Evolutionary conservation across 441 rosid genomes (phyloP), one percentile per base, ranked within the genome.

Genomic region (Codiaeum variegatum): DNA sequence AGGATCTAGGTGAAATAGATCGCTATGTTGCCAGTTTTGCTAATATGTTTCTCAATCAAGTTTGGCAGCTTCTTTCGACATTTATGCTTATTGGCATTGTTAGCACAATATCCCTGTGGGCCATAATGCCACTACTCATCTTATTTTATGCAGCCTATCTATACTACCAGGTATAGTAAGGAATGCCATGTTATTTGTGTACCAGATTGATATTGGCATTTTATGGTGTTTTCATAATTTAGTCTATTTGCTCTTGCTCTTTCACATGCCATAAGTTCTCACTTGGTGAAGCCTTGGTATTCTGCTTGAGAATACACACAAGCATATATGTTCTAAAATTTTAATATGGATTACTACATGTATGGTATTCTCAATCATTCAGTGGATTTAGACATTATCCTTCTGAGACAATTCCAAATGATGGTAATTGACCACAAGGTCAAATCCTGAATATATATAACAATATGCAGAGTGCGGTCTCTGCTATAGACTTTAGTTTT

Each of bases 61-160:
- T 90, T 46, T 92, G 90, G 92, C 98, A 93, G 84, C 91, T 96
- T 24, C 88, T 96, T 81, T 90, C 99, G 12, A 91, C 98, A 49
- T 93, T 96, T 82, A 87, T 84, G 47, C 87, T 96, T 74, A 93
- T 93, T 70, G 97, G 97, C 65, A 80, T 83, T 0, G 87, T 96
- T 79, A 96, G 92, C 93, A 86, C 92, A 28, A 85, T 93, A 71
- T 96, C 99, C 62, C 72, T 96, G 68, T 96, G 99, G 98, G 98
- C 94, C 70, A 88, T 92, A 74, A 83, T 93, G 99, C 99, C 99
- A 36, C 96, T 91, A 67, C 86, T 96, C 69, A 84, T 91, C 85
- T 82, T 93, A 74, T 96, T 96, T 83, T 96, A 91, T 83, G 93
- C 88, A 46, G 91, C 98, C 68, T 96, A 96, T 79, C 78, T 96